These are phyloP conservation scores for Podaxis sp. DNA, from an alignment of 768 basidiomycete species.

Conservation along the genomic window DNA sequence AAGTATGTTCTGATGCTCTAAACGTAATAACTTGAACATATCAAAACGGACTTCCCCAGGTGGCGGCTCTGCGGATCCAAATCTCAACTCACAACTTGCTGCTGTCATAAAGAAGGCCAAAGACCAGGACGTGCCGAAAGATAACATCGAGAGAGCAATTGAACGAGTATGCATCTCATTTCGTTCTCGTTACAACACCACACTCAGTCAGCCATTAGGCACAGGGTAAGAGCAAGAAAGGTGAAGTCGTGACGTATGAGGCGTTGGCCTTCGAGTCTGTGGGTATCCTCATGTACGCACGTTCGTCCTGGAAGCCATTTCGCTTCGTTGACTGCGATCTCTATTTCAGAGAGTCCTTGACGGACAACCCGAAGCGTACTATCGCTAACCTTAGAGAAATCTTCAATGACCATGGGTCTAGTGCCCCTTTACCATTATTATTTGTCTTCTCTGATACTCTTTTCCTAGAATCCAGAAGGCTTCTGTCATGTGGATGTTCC, in stretches of 20 bases:
- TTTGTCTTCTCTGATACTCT: neutral
- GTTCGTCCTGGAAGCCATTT: neutral
- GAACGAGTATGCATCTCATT: constrained; percentile 40
- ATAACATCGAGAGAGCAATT: constrained; percentile 66
- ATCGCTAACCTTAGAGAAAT: constrained; percentile 55
- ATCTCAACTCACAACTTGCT: constrained; percentile 52
- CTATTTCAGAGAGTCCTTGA: constrained; percentile 31
- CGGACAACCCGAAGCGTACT: constrained; percentile 67
- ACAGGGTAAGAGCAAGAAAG: constrained; percentile 51
- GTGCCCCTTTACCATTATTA: neutral
- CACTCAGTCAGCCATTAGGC: constrained; percentile 9
- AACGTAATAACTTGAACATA: constrained; percentile 8
- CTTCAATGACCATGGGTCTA: constrained; percentile 48
- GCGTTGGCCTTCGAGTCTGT: constrained; percentile 58
- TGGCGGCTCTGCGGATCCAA: constrained; percentile 57
- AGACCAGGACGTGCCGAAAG: constrained; percentile 62
- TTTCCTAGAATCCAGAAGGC: constrained; percentile 54
- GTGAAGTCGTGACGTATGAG: constrained; percentile 56
- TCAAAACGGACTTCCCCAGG: constrained; percentile 29
- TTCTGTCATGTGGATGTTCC: constrained; percentile 67
- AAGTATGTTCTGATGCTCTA: constrained; percentile 37
- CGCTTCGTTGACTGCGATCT: neutral
- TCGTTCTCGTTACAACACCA: neutral
- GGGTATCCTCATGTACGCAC: constrained; percentile 62
- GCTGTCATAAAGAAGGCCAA: constrained; percentile 55